Conservation (phyloP, 495 filamentous ascomycete species). For the Penicillium samsonianum region DNA sequence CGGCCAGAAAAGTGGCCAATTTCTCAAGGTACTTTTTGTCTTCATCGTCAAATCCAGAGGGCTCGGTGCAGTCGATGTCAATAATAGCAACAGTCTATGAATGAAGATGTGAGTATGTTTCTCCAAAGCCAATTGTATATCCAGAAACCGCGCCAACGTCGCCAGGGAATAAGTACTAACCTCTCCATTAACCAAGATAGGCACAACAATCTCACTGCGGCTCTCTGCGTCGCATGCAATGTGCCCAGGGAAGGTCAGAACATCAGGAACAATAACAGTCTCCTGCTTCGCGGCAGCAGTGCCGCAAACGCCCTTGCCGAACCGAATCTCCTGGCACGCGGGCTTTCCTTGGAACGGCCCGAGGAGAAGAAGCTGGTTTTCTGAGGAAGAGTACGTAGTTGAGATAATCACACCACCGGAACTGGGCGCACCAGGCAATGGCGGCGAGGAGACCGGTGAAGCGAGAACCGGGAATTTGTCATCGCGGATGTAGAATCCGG, state of each 20-base stretch:
- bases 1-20: conserved; percentile 64
- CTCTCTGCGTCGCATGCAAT: conserved; percentile 87
- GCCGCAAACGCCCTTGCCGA: conserved; percentile 83
- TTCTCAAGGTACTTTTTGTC: conserved; percentile 70
- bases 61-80: conserved; percentile 77
- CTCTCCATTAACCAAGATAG: conserved; percentile 62
- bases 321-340: conserved; percentile 81
- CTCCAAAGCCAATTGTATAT: neutral
- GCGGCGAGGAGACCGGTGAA: conserved; percentile 30
- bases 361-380: conserved; percentile 60
- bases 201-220: conserved; percentile 89
- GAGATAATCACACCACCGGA: conserved; percentile 25
- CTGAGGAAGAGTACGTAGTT: conserved; percentile 27
- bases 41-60: conserved; percentile 72
- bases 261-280: conserved; percentile 75
- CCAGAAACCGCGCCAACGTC: neutral
- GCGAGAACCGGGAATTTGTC: conserved; percentile 50
- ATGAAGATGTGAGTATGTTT: conserved; percentile 13
- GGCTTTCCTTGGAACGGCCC: conserved; percentile 89
- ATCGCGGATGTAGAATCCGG: conserved; percentile 85
- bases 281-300: conserved; percentile 62
- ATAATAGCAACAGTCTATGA: conserved; percentile 78
- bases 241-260: conserved; percentile 78
- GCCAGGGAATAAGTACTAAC: conserved; percentile 35
- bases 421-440: conserved; percentile 15